A percentile compares a stretch with the other conserved stretches of the same genome.
Conservation (phyloP, 2,329 filamentous ascomycete species). For the Colletotrichum kahawae region DNA sequence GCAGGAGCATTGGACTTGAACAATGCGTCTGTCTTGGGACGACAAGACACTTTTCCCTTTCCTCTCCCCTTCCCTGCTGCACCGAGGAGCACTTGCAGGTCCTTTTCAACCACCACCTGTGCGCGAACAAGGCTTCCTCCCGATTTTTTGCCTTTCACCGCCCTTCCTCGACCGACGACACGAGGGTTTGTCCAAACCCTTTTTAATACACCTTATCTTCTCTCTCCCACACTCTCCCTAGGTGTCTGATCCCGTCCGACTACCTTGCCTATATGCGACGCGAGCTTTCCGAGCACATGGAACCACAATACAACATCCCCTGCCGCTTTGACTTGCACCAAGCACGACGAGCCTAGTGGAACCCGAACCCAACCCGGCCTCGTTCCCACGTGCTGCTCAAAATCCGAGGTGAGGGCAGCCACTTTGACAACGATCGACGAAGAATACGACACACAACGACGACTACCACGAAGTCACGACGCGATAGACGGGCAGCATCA, state of each 20-base stretch:
- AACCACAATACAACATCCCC: constrained; percentile 8
- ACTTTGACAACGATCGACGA: background rate
- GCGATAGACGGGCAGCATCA: constrained; percentile 25
- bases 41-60: background rate
- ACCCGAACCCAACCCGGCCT: background rate
- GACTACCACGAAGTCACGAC: background rate
- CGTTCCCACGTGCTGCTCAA: constrained; percentile 11
- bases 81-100: background rate
- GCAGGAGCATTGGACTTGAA: background rate
- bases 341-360: constrained; percentile 13
- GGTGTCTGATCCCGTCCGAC: background rate
- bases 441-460: background rate
- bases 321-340: constrained; percentile 18
- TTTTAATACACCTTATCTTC: constrained; percentile 8
- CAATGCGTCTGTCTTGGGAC: constrained; percentile 16
- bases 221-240: background rate
- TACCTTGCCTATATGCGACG: constrained; percentile 1
- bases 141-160: constrained; percentile 6
- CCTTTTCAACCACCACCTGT: constrained; percentile 8
- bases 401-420: background rate
- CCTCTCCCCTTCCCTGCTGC: background rate
- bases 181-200: background rate
- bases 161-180: background rate
- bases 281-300: constrained; percentile 7
- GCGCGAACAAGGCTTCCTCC: background rate